Base-by-base conservation (phyloP, 192 early-diverging fungal species). In the Pilaira anomala region DNA sequence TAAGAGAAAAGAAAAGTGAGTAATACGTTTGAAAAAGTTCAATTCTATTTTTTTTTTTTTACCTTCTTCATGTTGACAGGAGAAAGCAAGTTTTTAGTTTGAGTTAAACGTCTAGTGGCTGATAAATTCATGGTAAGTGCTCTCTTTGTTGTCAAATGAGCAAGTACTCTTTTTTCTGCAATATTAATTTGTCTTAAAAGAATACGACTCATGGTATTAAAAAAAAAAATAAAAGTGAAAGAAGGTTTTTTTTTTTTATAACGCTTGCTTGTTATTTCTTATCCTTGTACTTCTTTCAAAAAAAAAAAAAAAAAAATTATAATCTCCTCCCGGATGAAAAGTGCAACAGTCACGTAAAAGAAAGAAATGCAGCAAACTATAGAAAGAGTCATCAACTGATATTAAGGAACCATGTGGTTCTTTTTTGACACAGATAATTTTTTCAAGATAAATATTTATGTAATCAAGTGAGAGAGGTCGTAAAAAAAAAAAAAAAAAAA, bases 171-270 rank as follows among this genome's bases (percentile, higher is more conserved):
- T 3, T 54, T 54, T 30, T 54, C 52, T 3, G 30, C 26, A 57
- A 57, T 19, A 57, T 41, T 36, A 7, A 41, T 41, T 22, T 21
- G 55, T 42, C 30, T 57, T 41, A 57, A 57, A 12, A 57, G 36
- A 24, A 57, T 28, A 54, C 52, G 55, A 25, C 55, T 57, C 55
- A 57, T 57, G 44, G 52, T 54, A 28, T 25, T 25, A 54, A 54
- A 54, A 52, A 30, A 53, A 53, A 53, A 26, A 48, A 19, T 48
- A 16, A 44, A n/a, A 13, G 44, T n/a, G n/a, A n/a, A n/a, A n/a
- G n/a, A n/a, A n/a, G n/a, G n/a, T n/a, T n/a, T n/a, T n/a, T n/a
- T n/a, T n/a, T n/a, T n/a, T n/a, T n/a, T n/a, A n/a, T n/a, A n/a
- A n/a, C n/a, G n/a, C 4, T 45, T 51, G 14, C 19, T 13, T 28